Evolutionary conservation across 306 rosid genomes (phyloP).

Genomic region (Prunus davidiana): DNA sequence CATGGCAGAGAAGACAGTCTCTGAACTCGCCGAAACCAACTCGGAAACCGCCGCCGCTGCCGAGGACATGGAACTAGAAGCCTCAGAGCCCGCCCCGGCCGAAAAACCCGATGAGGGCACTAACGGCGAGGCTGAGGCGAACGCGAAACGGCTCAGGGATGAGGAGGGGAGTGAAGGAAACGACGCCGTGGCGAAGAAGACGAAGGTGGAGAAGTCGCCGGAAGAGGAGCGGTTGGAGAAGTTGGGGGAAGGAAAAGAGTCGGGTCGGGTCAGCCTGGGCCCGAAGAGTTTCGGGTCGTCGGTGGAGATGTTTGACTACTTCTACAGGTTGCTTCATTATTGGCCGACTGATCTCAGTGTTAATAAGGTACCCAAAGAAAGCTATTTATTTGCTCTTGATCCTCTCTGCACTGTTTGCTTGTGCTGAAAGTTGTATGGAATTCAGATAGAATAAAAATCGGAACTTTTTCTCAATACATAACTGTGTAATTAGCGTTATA

Average conservation of each 20-base stretch:
- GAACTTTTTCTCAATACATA: not conserved
- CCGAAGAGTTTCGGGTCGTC: constrained; percentile 49
- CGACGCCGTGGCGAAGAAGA: constrained; percentile 13
- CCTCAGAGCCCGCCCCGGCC: not conserved
- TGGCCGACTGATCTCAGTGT: constrained; percentile 65
- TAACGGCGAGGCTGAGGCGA: constrained; percentile 20
- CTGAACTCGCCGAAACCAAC: constrained; percentile 19
- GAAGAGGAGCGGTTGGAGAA: constrained; percentile 42
- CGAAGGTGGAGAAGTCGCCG: constrained; percentile 41
- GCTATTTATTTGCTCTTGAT: not conserved
- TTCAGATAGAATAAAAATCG: not conserved
- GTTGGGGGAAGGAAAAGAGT: constrained; percentile 13
- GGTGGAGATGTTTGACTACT: constrained; percentile 60
- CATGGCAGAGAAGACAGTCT: constrained; percentile 26
- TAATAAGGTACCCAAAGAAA: constrained; percentile 51
- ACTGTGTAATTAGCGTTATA: not conserved
- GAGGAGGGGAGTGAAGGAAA: constrained; percentile 10
- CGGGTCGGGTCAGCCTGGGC: constrained; percentile 40
- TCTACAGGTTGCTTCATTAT: constrained; percentile 55
- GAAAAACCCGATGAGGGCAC: not conserved
- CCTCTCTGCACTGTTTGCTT: not conserved
- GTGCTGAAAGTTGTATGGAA: not conserved
- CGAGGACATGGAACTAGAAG: constrained; percentile 37
- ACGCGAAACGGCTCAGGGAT: constrained; percentile 36
- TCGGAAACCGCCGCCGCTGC: not conserved